A percentile compares a stretch with the other conserved stretches of the same genome.
Conservation (phyloP, 2,329 filamentous ascomycete genomes). For the Dothidotthia symphoricarpi region DNA sequence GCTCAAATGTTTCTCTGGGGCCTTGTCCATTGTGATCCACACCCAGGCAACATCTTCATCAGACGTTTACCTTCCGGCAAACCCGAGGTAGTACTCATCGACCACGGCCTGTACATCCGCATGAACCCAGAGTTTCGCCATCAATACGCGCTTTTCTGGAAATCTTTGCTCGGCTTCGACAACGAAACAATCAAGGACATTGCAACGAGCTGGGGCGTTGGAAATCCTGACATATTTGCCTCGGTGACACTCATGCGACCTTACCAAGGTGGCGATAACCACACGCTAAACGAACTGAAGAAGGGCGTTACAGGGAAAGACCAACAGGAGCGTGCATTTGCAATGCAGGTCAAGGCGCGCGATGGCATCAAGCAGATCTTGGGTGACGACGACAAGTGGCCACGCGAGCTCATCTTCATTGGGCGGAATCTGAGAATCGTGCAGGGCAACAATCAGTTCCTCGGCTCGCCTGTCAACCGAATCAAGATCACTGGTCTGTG, state of each 20-base stretch:
- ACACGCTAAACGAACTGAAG: constrained; percentile 60
- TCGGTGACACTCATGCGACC: constrained; percentile 85
- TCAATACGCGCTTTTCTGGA: constrained; percentile 91
- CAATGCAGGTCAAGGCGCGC: constrained; percentile 73
- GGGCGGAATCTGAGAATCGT: constrained; percentile 90
- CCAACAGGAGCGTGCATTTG: constrained; percentile 63
- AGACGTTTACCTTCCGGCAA: constrained; percentile 78
- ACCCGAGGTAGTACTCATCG: constrained; percentile 89
- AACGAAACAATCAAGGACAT: constrained; percentile 73
- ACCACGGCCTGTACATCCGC: constrained; percentile 93
- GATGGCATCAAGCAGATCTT: constrained; percentile 76
- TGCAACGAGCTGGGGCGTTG: constrained; percentile 80
- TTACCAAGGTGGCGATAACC: constrained; percentile 79
- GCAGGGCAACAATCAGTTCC: constrained; percentile 87
- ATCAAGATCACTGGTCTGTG: constrained; percentile 92
- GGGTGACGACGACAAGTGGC: constrained; percentile 82
- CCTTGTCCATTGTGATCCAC: constrained; percentile 91
- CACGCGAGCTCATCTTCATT: constrained; percentile 87
- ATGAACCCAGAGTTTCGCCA: constrained; percentile 81
- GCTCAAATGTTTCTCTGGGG: constrained; percentile 98
- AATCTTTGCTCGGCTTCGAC: constrained; percentile 88
- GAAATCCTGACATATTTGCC: constrained; percentile 86
- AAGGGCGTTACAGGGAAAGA: constrained; percentile 55
- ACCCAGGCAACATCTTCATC: constrained; percentile 96
- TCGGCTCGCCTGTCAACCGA: constrained; percentile 83